Evolutionary conservation across 2,329 filamentous ascomycete genomes (phyloP).

Genomic region (Arthrocladium fulminans): DNA sequence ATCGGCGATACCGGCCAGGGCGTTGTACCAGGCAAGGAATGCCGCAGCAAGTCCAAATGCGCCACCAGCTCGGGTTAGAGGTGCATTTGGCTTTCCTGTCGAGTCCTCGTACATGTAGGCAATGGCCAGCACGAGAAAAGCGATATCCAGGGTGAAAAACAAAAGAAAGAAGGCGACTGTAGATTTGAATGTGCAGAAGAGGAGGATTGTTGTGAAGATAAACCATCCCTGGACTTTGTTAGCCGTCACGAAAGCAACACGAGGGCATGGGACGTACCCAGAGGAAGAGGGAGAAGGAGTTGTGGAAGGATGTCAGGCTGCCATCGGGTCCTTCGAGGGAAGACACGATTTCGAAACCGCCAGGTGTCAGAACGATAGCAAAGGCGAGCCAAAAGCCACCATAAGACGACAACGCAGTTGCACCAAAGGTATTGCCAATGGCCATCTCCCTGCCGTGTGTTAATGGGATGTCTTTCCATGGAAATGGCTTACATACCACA

Average conservation of each 20-base stretch:
- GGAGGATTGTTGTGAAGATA: slow-evolving; percentile 69
- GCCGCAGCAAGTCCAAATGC: slow-evolving; percentile 72
- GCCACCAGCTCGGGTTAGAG: slow-evolving; percentile 61
- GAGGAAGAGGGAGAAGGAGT: slow-evolving; percentile 65
- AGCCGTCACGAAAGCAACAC: slow-evolving; percentile 6
- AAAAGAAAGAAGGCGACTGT: slow-evolving; percentile 69
- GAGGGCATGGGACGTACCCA: slow-evolving; percentile 35
- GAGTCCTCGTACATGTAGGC: slow-evolving; percentile 44
- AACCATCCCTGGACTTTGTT: slow-evolving; percentile 55
- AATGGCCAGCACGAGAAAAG: slow-evolving; percentile 64
- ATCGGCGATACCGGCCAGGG: slow-evolving; percentile 72
- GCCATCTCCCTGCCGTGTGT: slow-evolving; percentile 62
- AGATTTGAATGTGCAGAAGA: slow-evolving; percentile 66
- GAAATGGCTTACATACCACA: slow-evolving; percentile 56
- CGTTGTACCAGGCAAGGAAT: slow-evolving; percentile 81
- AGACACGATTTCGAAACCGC: slow-evolving; percentile 52
- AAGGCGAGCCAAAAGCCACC: slow-evolving; percentile 77
- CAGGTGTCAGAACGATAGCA: slow-evolving; percentile 61
- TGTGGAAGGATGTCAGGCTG: slow-evolving; percentile 39
- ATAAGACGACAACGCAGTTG: slow-evolving; percentile 70
- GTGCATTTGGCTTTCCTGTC: slow-evolving; percentile 29
- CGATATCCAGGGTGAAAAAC: slow-evolving; percentile 67
- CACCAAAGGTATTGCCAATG: slow-evolving; percentile 78
- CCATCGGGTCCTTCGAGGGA: slow-evolving; percentile 30
- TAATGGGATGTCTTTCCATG: not conserved